These are phyloP conservation scores for Annulohypoxylon maeteangense DNA, from an alignment of 495 filamentous ascomycete genomes.

Conservation along the genomic window DNA sequence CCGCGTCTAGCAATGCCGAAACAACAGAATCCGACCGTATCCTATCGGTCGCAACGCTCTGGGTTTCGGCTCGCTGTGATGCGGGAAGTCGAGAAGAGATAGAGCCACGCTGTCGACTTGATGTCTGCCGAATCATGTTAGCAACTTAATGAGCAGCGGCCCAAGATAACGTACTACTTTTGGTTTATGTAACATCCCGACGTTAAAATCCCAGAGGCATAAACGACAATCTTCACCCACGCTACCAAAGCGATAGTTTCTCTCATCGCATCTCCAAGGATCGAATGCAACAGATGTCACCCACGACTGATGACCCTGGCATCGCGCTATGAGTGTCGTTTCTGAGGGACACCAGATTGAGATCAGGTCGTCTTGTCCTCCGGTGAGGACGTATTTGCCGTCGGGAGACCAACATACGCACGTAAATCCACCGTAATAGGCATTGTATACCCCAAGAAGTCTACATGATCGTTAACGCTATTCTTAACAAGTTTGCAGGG, in stretches of 20 bases:
- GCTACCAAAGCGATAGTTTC: slow-evolving; percentile 93
- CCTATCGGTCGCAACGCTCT: slow-evolving; percentile 63
- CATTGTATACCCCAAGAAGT: slow-evolving; percentile 83
- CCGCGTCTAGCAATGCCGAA: slow-evolving; percentile 60
- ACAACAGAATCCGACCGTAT: slow-evolving; percentile 74
- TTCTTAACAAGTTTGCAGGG: background rate
- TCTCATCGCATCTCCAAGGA: slow-evolving; percentile 93
- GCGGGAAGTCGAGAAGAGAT: slow-evolving; percentile 65
- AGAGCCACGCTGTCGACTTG: slow-evolving; percentile 69
- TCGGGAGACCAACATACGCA: slow-evolving; percentile 98
- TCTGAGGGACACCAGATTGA: slow-evolving; percentile 93
- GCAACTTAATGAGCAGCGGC: slow-evolving; percentile 3
- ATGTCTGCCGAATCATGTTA: slow-evolving; percentile 47
- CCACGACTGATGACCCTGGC: slow-evolving; percentile 94
- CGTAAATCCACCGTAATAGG: slow-evolving; percentile 91
- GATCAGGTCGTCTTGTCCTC: slow-evolving; percentile 94
- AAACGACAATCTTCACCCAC: slow-evolving; percentile 93
- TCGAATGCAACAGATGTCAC: slow-evolving; percentile 94
- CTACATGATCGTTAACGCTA: slow-evolving; percentile 52
- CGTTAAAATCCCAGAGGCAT: slow-evolving; percentile 96
- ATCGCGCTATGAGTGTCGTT: slow-evolving; percentile 84
- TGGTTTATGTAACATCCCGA: slow-evolving; percentile 93
- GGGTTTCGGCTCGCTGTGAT: slow-evolving; percentile 59
- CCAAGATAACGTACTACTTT: slow-evolving; percentile 58
- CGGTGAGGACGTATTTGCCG: slow-evolving; percentile 93